Conservation (phyloP, 176 grass and related monocot genomes). For the Lolium perenne region DNA sequence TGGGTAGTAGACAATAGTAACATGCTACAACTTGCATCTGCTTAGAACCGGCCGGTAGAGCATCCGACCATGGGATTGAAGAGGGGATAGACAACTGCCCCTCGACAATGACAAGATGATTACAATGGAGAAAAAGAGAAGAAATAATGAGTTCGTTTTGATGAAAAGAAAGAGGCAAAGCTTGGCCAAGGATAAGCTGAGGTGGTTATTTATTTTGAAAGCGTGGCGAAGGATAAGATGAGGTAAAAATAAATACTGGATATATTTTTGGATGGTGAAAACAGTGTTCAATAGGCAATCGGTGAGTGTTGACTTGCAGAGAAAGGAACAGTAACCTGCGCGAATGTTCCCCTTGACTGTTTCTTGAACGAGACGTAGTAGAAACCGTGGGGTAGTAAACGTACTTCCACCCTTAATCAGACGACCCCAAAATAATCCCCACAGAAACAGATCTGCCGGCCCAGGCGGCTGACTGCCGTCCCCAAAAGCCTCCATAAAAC, state of each 20-base stretch:
- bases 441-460: constrained; percentile 34
- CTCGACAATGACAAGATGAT: too few relatives aligned
- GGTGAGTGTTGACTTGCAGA: neutral
- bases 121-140: too few relatives aligned
- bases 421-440: neutral
- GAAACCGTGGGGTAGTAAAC: constrained; percentile 1
- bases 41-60: too few relatives aligned
- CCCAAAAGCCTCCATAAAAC: neutral
- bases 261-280: neutral
- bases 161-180: too few relatives aligned
- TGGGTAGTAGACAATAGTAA: too few relatives aligned
- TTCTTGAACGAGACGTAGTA: neutral
- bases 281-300: neutral
- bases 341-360: neutral
- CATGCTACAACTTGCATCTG: too few relatives aligned
- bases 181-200: too few relatives aligned
- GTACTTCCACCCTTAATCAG: neutral
- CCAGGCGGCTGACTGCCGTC: neutral
- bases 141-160: too few relatives aligned
- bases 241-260: too few relatives aligned
- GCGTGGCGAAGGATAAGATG: too few relatives aligned
- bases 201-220: neutral
- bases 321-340: neutral
- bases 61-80: too few relatives aligned
- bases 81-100: too few relatives aligned